phyloP scores from a whole-genome alignment of 1,284 basidiomycete genomes.

The Ceratobasidium sp. region DNA sequence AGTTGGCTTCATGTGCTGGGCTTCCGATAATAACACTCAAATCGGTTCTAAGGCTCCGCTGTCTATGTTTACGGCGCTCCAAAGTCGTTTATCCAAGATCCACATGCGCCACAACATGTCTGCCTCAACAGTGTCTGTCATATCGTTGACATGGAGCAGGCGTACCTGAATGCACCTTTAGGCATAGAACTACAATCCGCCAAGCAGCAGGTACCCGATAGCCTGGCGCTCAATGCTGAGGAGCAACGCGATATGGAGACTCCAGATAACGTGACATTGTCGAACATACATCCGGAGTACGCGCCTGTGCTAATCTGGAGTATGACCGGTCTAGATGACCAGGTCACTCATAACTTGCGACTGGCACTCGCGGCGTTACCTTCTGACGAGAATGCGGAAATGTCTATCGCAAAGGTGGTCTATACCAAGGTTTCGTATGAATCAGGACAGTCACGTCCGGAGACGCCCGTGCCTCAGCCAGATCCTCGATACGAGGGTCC shows the following conservation, averaged over 20 bases:
- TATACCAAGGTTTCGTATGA: slow-evolving; percentile 5
- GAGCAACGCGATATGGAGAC: neutral
- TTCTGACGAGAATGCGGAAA: neutral
- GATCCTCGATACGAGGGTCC: slow-evolving; percentile 3
- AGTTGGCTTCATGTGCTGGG: neutral
- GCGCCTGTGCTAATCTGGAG: slow-evolving; percentile 29
- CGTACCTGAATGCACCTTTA: slow-evolving; percentile 22
- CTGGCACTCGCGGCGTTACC: slow-evolving; percentile 9
- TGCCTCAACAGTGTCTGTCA: slow-evolving; percentile 21
- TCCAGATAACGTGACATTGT: neutral
- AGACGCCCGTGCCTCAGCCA: slow-evolving; percentile 3
- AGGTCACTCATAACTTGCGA: neutral
- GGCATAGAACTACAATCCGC: neutral
- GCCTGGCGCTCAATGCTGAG: neutral
- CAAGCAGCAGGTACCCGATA: neutral
- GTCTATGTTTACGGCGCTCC: slow-evolving; percentile 25
- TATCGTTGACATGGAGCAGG: slow-evolving; percentile 19
- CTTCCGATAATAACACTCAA: neutral
- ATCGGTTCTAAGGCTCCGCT: neutral
- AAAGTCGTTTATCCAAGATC: neutral
- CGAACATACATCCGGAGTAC: neutral
- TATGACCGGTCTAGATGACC: slow-evolving; percentile 22
- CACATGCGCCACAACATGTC: slow-evolving; percentile 8
- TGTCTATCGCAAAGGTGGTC: slow-evolving; percentile 22
- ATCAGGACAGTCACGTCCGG: neutral